Base-by-base conservation (phyloP, 2,329 filamentous ascomycete species). In the Penicillium sp. region DNA sequence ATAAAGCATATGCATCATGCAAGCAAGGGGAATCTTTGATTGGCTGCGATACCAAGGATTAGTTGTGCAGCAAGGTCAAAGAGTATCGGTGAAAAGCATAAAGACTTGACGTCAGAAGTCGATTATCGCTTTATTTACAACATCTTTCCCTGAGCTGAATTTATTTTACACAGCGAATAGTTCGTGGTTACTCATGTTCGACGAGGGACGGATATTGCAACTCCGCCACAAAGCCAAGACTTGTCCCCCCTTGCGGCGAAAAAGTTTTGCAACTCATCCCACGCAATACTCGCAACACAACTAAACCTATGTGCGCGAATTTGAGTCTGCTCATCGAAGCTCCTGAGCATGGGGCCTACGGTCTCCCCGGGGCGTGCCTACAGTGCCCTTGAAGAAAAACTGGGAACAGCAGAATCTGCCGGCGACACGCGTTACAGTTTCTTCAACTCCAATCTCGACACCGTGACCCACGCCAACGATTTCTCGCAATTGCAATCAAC, bases 391-490 rank as follows among this genome's bases (percentile, higher is more conserved):
- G 39, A 41, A 41, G 39, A 41, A 41, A 41, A 41, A 41, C 5
- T 13, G 39, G 19, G 19, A 22, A 19, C n/a, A 4, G 39, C n/a
- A 41, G 39, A 41, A 41, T 41, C 39, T 41, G 19, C 19, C 5
- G 19, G 39, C 16, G 39, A 41, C 39, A 93, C 92, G 68, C 85
- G 92, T 6, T 96, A 95, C 79, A 93, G 90, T 63, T 96, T 96
- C 77, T 96, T 97, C 75, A 96, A 91, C 0, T 96, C 93, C 1
- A 90, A 91, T 50, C 87, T 91, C 76, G 91, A 96, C 68, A 90
- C 91, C 37, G 95, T 91, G 1, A 90, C 96, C 56, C 90, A 96
- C 68, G 91, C 92, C 9, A 84, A 89, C 3, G 90, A 93, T 65
- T 84, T 97, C 59, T 90, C 89, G 13, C 91, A 90, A 59, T 83